Evolutionary conservation across 2,329 filamentous ascomycete species (phyloP).

Genomic region (Colletotrichum lindemuthianum): DNA sequence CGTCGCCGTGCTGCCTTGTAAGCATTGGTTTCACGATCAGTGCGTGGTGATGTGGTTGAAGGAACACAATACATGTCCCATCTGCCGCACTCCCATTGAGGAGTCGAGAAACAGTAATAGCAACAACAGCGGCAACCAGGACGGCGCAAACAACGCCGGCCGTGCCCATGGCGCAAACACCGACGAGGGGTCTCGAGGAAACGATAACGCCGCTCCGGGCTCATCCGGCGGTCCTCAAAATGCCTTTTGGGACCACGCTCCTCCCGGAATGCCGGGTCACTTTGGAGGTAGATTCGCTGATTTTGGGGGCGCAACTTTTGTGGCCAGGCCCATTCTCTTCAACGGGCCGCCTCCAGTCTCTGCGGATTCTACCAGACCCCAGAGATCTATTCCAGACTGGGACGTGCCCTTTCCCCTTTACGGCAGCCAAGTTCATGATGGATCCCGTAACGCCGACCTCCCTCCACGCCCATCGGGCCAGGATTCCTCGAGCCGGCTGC

Average conservation of each 20-base stretch:
- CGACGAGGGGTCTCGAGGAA: conserved; percentile 1
- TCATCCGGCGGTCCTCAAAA: conserved; percentile 20
- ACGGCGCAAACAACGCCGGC: conserved; percentile 14
- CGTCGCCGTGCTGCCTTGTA: conserved; percentile 83
- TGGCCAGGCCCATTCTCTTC: neutral
- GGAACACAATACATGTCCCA: conserved; percentile 93
- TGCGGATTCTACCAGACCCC: conserved; percentile 18
- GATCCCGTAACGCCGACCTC: neutral
- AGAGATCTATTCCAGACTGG: conserved; percentile 9
- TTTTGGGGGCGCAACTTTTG: neutral
- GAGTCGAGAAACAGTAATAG: conserved; percentile 41
- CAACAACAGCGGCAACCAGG: conserved; percentile 29
- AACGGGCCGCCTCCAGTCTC: conserved; percentile 14
- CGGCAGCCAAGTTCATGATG: conserved; percentile 2
- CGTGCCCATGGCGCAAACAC: conserved; percentile 11
- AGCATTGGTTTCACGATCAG: conserved; percentile 90
- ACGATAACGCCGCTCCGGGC: neutral
- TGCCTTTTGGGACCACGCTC: conserved; percentile 15
- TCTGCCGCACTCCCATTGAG: conserved; percentile 73
- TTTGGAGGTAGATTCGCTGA: conserved; percentile 3
- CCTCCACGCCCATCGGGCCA: conserved; percentile 14
- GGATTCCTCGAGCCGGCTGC: conserved; percentile 14
- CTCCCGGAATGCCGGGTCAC: conserved; percentile 22
- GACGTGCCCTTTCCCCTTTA: conserved; percentile 14
- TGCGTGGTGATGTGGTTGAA: conserved; percentile 87